A percentile compares a stretch with the other conserved stretches of the same genome.
Conservation (phyloP, 2,329 filamentous ascomycete genomes). For the Monilinia polystroma region DNA sequence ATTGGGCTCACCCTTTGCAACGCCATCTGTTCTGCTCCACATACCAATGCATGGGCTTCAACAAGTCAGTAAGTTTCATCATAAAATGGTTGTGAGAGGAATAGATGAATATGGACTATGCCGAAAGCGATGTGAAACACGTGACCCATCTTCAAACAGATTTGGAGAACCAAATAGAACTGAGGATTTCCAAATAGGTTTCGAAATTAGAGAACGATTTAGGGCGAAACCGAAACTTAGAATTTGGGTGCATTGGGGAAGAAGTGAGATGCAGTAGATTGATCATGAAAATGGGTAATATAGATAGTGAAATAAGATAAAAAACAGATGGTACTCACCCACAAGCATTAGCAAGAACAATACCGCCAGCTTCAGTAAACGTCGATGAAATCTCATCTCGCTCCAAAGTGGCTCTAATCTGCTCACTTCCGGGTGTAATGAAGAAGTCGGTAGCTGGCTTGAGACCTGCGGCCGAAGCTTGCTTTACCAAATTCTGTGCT, state of each 20-base stretch:
- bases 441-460: conserved; percentile 91
- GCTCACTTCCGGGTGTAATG: conserved; percentile 93
- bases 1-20: conserved; percentile 81
- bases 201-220: neutral
- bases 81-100: neutral
- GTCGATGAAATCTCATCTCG: conserved; percentile 83
- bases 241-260: neutral
- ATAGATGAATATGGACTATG: neutral
- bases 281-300: no score
- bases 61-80: neutral
- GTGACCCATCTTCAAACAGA: neutral
- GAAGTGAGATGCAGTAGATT: neutral
- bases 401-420: conserved; percentile 91
- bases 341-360: conserved; percentile 91
- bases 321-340: conserved; percentile 45
- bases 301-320: neutral
- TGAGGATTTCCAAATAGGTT: neutral
- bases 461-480: conserved; percentile 84
- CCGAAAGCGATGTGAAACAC: neutral
- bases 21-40: conserved; percentile 88
- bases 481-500: conserved; percentile 87
- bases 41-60: conserved; percentile 71
- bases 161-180: neutral
- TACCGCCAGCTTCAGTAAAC: conserved; percentile 82
- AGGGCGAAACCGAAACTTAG: neutral